Conservation (phyloP, 208 protist genomes). For the Porcisia deanei region DNA sequence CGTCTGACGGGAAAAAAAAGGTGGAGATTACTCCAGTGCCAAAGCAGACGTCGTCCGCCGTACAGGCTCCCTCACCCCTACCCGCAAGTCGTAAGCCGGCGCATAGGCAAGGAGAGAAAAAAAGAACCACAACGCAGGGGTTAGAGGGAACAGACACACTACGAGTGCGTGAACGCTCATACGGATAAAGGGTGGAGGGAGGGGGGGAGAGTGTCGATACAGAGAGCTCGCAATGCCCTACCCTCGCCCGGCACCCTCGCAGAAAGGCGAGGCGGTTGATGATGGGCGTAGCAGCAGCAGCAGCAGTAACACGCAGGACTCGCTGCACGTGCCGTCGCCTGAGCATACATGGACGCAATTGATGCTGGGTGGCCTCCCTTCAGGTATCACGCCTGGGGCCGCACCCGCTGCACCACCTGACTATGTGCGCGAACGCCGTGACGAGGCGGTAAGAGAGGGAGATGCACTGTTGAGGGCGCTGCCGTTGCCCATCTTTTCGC, state of each 20-base stretch:
- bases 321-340: constrained; percentile 23
- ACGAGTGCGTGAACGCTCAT: not conserved
- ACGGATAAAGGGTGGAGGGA: not conserved
- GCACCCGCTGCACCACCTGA: not conserved
- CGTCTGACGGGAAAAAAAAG: not conserved
- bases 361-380: not conserved
- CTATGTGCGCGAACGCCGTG: not conserved
- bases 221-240: not conserved
- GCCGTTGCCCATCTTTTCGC: constrained; percentile 8
- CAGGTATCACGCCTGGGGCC: not conserved
- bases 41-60: not conserved
- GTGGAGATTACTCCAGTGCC: not conserved
- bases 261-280: not conserved
- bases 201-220: not conserved
- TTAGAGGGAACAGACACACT: not conserved
- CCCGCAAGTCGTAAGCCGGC: not conserved
- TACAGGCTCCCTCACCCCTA: not conserved
- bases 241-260: not conserved
- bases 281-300: constrained; percentile 4
- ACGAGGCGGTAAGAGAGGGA: not conserved
- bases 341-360: constrained; percentile 18
- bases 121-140: not conserved
- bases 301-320: not conserved
- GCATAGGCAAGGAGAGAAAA: not conserved
- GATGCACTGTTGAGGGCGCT: not conserved